Base-by-base conservation (phyloP, 306 rosid genomes). In the Vigna nakashimae region DNA sequence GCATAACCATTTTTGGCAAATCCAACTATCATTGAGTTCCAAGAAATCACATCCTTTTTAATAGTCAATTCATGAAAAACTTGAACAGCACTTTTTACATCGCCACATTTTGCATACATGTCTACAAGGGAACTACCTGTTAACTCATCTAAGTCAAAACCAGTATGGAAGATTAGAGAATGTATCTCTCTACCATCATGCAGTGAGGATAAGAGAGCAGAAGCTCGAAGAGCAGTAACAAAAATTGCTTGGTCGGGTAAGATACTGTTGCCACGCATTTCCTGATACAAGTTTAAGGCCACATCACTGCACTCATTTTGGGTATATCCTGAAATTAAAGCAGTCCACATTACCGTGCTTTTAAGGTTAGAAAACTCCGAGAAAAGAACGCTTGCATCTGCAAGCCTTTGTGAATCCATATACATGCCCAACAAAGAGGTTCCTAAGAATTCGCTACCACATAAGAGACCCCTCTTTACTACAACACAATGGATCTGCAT, bases 41-140 rank as follows among this genome's bases (percentile, higher is more conserved):
- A 93, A 71, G 94, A 88, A 77, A 93, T 88, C 22, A 87, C 90
- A 15, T 85, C 86, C 49, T 73, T 85, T 82, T 89, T 93, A 58
- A 46, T 18, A 26, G 69, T 24, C 90, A 89, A 69, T 85, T 93
- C 97, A 64, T 78, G 77, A 56, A 93, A 93, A 84, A 89, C 97
- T 76, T 77, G 84, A 34, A 75, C 75, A 58, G 91, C 88, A 82
- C 88, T 72, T 76, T 58, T 52, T 64, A 89, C 82, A 57, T 91
- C 95, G 4, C 97, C 98, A 30, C 93, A 89, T 85, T 93, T 93
- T 36, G 98, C 91, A 78, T 91, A 93, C 98, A 93, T 93, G 85
- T 93, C 97, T 73, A 91, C 83, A 6, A 93, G 89, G 73, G 93
- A 87, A 74, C 93, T 90, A 72, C 91, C 63, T 10, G 88, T 91